These are phyloP conservation scores for Epipyxis sp. DNA, from an alignment of 108 stramenopile species.

Conservation along the genomic window DNA sequence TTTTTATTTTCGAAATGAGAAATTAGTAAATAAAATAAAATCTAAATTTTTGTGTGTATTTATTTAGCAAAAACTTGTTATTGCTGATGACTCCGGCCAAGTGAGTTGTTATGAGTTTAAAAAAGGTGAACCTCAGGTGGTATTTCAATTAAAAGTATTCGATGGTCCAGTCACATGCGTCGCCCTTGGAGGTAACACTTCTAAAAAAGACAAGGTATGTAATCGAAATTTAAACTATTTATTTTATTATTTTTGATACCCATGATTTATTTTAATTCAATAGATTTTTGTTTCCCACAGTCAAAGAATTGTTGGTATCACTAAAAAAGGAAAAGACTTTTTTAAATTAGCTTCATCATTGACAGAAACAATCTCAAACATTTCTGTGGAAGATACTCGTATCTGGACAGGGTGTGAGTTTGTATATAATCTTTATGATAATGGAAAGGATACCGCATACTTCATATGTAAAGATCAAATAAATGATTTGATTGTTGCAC, in stretches of 20 bases:
- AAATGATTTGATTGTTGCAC: slow-evolving; percentile 37
- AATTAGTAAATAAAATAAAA: too few relatives aligned
- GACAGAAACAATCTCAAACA: slow-evolving; percentile 48
- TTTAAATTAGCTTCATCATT: slow-evolving; percentile 49
- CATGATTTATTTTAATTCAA: not conserved
- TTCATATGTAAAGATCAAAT: slow-evolving; percentile 46
- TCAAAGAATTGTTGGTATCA: slow-evolving; percentile 41
- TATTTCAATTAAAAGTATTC: slow-evolving; percentile 26
- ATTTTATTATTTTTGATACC: not conserved
- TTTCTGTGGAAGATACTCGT: slow-evolving; percentile 44
- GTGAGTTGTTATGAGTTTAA: slow-evolving; percentile 51
- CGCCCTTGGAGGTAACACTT: slow-evolving; percentile 36
- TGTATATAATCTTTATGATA: slow-evolving; percentile 51
- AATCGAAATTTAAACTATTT: too few relatives aligned
- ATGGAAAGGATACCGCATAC: slow-evolving; percentile 47
- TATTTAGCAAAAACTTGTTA: slow-evolving; percentile 46
- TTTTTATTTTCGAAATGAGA: too few relatives aligned
- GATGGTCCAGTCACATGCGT: slow-evolving; percentile 27
- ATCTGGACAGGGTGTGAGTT: slow-evolving; percentile 47
- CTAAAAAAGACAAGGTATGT: slow-evolving; percentile 41
- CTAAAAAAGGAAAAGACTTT: slow-evolving; percentile 51
- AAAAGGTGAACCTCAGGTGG: slow-evolving; percentile 41
- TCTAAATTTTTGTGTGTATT: slow-evolving; percentile 3
- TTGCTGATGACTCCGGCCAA: slow-evolving; percentile 47
- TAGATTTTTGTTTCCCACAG: slow-evolving; percentile 39